Percentiles rank a stretch among this genome's conserved stretches.
phyloP scores from a whole-genome alignment of 371 early-diverging fungal species.

The Apophysomyces trapeziformis region DNA sequence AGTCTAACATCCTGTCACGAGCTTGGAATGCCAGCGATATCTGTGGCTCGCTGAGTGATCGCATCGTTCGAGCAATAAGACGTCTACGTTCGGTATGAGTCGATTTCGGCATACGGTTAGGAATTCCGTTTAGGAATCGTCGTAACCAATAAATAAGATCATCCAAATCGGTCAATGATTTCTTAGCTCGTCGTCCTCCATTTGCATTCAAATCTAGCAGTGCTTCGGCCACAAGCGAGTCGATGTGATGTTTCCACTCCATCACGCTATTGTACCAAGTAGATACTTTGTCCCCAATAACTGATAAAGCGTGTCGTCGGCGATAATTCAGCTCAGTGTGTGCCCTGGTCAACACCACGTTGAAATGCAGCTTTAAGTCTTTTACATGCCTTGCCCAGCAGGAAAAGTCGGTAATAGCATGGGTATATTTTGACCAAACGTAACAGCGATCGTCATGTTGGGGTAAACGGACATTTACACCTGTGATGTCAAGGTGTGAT shows the following conservation, averaged over 20 bases:
- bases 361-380: background rate
- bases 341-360: background rate
- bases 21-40: background rate
- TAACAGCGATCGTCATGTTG: background rate
- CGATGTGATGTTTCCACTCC: slow-evolving; percentile 3
- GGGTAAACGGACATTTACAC: background rate
- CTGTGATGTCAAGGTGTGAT: background rate
- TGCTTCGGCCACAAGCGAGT: slow-evolving; percentile 1
- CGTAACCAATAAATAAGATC: background rate
- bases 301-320: background rate
- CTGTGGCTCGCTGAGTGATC: background rate
- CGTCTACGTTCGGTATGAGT: slow-evolving; percentile 7
- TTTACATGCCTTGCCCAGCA: background rate
- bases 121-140: background rate
- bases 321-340: background rate
- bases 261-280: background rate
- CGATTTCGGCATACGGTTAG: background rate
- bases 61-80: background rate
- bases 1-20: background rate
- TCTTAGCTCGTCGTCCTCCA: background rate
- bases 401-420: background rate
- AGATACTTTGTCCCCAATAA: background rate
- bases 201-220: background rate
- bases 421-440: background rate
- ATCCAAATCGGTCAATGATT: background rate